Percentiles rank a stretch among this genome's conserved stretches.
phyloP scores from a whole-genome alignment of 2,329 filamentous ascomycete genomes.

The Aspergillaceae sp. region DNA sequence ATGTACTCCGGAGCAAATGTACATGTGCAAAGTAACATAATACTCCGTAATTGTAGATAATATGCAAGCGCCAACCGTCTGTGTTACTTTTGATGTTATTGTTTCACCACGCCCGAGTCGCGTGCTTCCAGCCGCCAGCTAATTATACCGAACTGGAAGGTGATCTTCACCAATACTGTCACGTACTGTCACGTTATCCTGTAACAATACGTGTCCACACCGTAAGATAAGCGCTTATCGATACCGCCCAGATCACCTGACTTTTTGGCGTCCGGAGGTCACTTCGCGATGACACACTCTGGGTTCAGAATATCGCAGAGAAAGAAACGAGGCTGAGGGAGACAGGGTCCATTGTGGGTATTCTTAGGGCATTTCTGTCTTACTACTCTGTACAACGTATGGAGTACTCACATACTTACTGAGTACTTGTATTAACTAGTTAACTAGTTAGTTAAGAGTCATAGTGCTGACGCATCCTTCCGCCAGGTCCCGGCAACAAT shows the following conservation, averaged over 20 bases:
- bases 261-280: too few species aligned
- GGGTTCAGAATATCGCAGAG: too few species aligned
- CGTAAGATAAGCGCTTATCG: neutral
- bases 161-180: neutral
- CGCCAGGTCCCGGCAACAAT: neutral
- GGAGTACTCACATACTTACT: too few species aligned
- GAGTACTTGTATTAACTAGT: too few species aligned
- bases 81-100: neutral
- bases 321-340: too few species aligned
- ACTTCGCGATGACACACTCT: too few species aligned
- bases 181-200: neutral
- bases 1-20: too few species aligned
- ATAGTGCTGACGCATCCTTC: neutral
- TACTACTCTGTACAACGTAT: too few species aligned
- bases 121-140: neutral
- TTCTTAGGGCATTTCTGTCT: too few species aligned
- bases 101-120: conserved; percentile 1
- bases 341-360: too few species aligned
- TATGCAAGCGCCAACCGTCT: neutral
- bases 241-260: neutral
- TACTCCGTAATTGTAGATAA: conserved; percentile 4
- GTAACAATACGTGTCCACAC: neutral
- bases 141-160: neutral
- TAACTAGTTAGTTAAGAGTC: neutral
- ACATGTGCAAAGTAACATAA: conserved; percentile 4